Evolutionary conservation across 257 asterid genomes (phyloP), one percentile per base, ranked within the genome.

Genomic region (Thymus quinquecostatus): DNA sequence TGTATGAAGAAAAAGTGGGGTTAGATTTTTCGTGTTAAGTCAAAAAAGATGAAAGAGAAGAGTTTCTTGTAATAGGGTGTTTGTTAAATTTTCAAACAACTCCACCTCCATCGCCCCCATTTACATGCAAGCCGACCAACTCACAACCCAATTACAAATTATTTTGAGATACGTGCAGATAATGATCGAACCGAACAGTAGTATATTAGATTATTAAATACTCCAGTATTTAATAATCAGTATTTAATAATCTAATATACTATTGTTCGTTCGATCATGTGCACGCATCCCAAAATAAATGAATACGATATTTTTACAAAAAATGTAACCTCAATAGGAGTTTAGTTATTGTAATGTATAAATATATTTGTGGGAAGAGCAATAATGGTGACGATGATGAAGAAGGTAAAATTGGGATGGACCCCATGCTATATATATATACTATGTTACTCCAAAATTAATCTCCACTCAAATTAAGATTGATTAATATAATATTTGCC

Each of bases 401-500:
- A 40, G 14, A 54, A 55, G 45, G 34, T 13, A 53, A 32, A 69
- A 69, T 8, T 43, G 12, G 78, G 60, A 47, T 54, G 66, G 71
- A 48, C 71, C 75, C 57, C 28, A 2, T 4, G 1, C 27, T n/a
- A 12, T 49, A 49, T 21, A 21, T 21, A 21, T 21, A 21, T 21
- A 21, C 21, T 21, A 21, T 8, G 55, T 8, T 21, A 53, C 9
- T 21, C 30, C 54, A 36, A 21, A 58, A 75, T 61, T 68, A 69
- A 64, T 58, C 44, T 62, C 76, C 79, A 68, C 79, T 69, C 9
- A 70, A 75, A 33, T 66, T 45, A 53, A 38, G 41, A 4, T 68
- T 77, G 49, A 53, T 53, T 65, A 64, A 64, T 70, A 51, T 53
- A 59, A 58, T 21, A 62, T 14, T 53, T 75, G 80, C 83, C 83